Base-by-base conservation (phyloP, 768 basidiomycete species). In the Rhizopogon salebrosus region DNA sequence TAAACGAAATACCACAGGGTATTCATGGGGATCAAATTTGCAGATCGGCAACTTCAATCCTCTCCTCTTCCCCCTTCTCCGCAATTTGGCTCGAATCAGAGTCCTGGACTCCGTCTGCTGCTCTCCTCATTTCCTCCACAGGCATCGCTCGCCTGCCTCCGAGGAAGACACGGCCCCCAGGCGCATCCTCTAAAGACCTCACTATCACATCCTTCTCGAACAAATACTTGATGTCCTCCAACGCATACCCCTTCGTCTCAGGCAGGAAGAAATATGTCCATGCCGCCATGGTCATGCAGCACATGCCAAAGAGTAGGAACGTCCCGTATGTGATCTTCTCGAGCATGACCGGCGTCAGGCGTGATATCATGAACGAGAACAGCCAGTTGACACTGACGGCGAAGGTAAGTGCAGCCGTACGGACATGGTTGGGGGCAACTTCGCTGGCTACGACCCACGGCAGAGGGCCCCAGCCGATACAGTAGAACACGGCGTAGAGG, bases 221-320 rank as follows among this genome's bases (percentile, higher is more conserved):
- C 5, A 79, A 61, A 50, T 66, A 66, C 29, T 71, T 69, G 52
- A 79, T 73, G 51, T 77, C 76, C 63, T 79, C 77, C 54, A 79
- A 58, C 11, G 71, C 71, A 50, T 70, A 67, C 24, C 75, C 75
- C 16, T 62, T 66, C 18, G 76, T 79, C 62, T 80, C 78, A 1
- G 77, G 78, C 14, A 78, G 63, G 57, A 68, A 71, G 48, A 74
- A 53, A 60, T 75, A 75, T 37, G 74, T 65, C 75, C 74, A 80
- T 7, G 66, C 50, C 36, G 70, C 61, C 70, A 77, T 74, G 52
- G 72, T 49, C 27, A 75, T 18, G 57, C 75, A 77, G 57, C 68
- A 72, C 46, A 69, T 57, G 4, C 75, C 74, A 40, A 76, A 77
- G 27, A 75, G 41, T 0, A 76, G 64, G 60, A 75, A 77, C 18